Percentiles rank a stretch among this genome's conserved stretches.
These are phyloP conservation scores for Hanseniaspora clermontiae DNA, from an alignment of 805 yeast genomes.

Conservation along the genomic window DNA sequence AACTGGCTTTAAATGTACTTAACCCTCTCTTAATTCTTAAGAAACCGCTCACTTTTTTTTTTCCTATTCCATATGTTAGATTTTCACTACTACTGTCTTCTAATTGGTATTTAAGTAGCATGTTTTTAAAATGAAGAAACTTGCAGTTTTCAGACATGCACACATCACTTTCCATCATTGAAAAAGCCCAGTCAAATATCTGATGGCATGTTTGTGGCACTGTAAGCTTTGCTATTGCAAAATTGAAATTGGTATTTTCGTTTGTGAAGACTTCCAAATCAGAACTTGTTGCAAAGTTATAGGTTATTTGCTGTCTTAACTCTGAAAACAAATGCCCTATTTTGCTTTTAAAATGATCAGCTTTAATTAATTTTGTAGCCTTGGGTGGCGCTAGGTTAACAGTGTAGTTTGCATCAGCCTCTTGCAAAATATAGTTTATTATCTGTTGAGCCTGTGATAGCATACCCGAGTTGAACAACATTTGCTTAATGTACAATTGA, in stretches of 20 bases:
- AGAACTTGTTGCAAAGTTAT: conserved; percentile 44
- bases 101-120: conserved; percentile 42
- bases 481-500: not conserved
- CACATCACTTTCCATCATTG: conserved; percentile 54
- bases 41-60: conserved; percentile 27
- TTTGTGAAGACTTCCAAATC: conserved; percentile 32
- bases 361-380: conserved; percentile 37
- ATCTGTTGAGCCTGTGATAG: not conserved
- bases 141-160: conserved; percentile 45
- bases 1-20: not conserved
- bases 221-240: conserved; percentile 51
- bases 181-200: conserved; percentile 50
- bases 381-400: conserved; percentile 21
- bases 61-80: conserved; percentile 45
- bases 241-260: conserved; percentile 43
- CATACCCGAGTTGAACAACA: not conserved
- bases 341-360: conserved; percentile 39
- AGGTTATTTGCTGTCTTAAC: conserved; percentile 41
- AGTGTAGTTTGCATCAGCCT: not conserved
- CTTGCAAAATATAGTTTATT: not conserved
- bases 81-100: conserved; percentile 67
- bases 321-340: conserved; percentile 44
- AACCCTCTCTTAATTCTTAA: conserved; percentile 7
- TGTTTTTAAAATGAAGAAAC: conserved; percentile 41
- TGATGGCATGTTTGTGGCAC: conserved; percentile 44